Conservation (phyloP, 345 rosid species). For the Cochlearia excelsa region DNA sequence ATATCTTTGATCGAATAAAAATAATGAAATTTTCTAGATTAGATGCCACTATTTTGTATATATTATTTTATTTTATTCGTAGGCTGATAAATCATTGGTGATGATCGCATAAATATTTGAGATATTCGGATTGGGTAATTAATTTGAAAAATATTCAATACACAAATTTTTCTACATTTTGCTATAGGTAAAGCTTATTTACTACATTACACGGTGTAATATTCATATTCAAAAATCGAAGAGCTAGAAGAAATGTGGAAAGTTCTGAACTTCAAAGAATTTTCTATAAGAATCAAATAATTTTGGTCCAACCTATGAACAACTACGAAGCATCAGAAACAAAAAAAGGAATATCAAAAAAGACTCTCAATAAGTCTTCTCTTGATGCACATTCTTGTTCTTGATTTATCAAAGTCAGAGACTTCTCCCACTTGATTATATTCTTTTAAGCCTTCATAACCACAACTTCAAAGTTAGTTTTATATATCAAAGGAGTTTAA, state of each 20-base stretch:
- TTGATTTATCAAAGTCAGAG: conserved; percentile 27
- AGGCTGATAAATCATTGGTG: neutral
- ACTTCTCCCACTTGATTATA: conserved; percentile 6
- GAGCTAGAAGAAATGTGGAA: conserved; percentile 18
- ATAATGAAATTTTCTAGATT: neutral
- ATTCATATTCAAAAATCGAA: conserved; percentile 7
- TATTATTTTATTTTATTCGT: neutral
- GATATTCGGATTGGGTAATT: neutral
- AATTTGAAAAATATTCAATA: neutral
- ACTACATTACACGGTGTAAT: neutral
- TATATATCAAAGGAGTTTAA: too few relatives aligned
- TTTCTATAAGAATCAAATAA: conserved; percentile 4
- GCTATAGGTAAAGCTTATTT: too few relatives aligned
- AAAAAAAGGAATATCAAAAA: conserved; percentile 15
- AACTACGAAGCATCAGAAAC: too few relatives aligned
- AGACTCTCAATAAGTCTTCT: conserved; percentile 25
- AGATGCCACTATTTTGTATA: neutral
- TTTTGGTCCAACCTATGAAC: conserved; percentile 15
- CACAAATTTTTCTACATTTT: neutral
- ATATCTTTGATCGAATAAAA: conserved; percentile 1
- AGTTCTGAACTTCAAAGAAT: neutral
- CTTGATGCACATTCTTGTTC: conserved; percentile 24
- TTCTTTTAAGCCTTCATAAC: too few relatives aligned
- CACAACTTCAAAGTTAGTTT: too few relatives aligned
- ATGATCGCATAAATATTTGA: neutral